These are phyloP conservation scores for Neurospora sp. DNA, from an alignment of 495 filamentous ascomycete genomes.

Conservation along the genomic window DNA sequence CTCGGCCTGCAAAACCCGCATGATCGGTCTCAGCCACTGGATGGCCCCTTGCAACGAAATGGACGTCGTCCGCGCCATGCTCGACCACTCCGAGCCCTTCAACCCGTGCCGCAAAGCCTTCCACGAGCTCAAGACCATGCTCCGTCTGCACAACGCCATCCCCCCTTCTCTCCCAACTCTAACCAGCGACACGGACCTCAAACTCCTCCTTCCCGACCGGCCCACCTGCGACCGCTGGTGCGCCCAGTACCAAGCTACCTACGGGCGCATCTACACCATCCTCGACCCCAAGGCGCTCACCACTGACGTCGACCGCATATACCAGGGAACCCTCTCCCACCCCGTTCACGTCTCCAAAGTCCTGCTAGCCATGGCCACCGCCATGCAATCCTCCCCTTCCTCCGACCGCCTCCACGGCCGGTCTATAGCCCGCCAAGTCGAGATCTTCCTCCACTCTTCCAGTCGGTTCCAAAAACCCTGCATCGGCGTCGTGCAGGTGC, in stretches of 20 bases:
- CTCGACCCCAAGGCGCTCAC: slow-evolving; percentile 5
- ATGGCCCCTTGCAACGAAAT: slow-evolving; percentile 14
- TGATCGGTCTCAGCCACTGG: slow-evolving; percentile 16
- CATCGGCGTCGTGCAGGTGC: slow-evolving; percentile 13
- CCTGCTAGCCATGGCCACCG: slow-evolving; percentile 8
- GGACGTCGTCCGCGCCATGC: slow-evolving; percentile 9
- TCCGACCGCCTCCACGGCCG: slow-evolving; percentile 7
- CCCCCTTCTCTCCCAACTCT: background rate
- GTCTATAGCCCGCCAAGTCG: slow-evolving; percentile 7
- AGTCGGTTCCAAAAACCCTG: slow-evolving; percentile 14
- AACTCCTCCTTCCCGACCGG: slow-evolving; percentile 8
- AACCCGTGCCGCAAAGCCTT: slow-evolving; percentile 7
- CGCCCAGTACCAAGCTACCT: slow-evolving; percentile 5
- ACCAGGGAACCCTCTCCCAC: slow-evolving; percentile 4
- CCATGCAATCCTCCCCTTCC: slow-evolving; percentile 11
- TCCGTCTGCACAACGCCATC: background rate
- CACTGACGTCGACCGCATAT: slow-evolving; percentile 5
- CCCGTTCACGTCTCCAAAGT: slow-evolving; percentile 7
- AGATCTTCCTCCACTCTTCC: slow-evolving; percentile 7
- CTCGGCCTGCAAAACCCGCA: slow-evolving; percentile 9
- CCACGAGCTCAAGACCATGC: slow-evolving; percentile 8
- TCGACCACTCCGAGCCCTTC: slow-evolving; percentile 11
- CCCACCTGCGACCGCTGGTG: slow-evolving; percentile 7
- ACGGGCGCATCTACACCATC: slow-evolving; percentile 13
- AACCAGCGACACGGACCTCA: background rate